Base-by-base conservation (phyloP, 2,329 filamentous ascomycete genomes). In the Furcasterigmium sp. region DNA sequence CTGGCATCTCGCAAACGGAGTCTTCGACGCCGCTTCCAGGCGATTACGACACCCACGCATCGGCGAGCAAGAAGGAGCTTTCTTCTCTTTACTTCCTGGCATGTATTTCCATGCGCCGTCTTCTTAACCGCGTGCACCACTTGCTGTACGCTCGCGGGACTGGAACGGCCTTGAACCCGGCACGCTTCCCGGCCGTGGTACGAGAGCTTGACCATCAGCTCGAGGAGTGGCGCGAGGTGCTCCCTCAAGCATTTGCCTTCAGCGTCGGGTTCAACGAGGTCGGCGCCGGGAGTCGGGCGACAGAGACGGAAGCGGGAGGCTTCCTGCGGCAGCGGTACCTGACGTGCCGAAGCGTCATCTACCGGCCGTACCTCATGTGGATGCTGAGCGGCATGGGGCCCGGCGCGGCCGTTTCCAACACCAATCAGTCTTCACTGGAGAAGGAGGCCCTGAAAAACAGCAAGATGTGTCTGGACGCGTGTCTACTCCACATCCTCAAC, bases 61-160 rank as follows among this genome's bases (percentile, higher is more conserved):
- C 58, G 2, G 46, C 57, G 0, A 45, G 51, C 1, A 61, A 68
- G 3, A 65, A 70, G 41, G 69, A 76, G 47, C 62, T 71, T 26
- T 73, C 72, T 0, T 71, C 72, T 0, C 61, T 76, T 1, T 76
- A 76, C 51, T 75, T 76, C 39, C 59, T 77, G 2, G 73, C 73
- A 2, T 77, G 72, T 28, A 75, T 77, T 23, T 75, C 67, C 2
- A 73, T 74, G 63, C 59, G 72, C 0, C 61, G 70, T 2, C 58
- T 74, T 1, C 58, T 75, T 2, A 73, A 74, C 45, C 59, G 71
- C 14, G 69, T 73, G 0, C 67, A 75, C 37, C 67, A 75, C 42
- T 59, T 76, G 0, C 61, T 76, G 0, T 76, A 76, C 43, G 69
- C 71, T 0, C 57, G 63, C 5, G 64, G 63, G 17, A 67, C 64